Evolutionary conservation across 306 rosid species (phyloP), one percentile per base, ranked within the genome.

Genomic region (Prunus dulcis): DNA sequence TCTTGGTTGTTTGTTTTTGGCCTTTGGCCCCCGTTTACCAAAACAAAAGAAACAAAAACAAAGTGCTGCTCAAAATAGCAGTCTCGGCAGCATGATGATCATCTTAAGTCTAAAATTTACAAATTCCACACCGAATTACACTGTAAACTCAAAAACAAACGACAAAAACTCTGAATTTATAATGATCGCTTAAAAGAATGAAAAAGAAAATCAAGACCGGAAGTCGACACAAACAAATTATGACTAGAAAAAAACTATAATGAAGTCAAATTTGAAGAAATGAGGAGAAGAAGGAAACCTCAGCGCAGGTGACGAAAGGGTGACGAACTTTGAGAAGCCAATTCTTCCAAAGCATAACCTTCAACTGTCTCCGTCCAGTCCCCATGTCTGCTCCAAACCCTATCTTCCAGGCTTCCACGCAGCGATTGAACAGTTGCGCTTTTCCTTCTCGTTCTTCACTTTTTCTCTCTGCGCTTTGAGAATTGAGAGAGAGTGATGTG

Each of bases 291-390:
- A 23, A 47, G 53, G 76, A 69, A 11, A 94, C 97, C 98, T 95
- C 98, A 8, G 96, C 95, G 19, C 78, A 74, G 70, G 97, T 92
- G 69, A 78, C 76, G 79, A 82, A 90, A 69, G 98, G 98, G 51
- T 95, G 97, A 60, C 98, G 98, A 76, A 88, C 84, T 79, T 95
- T 95, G 93, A 92, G 98, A 63, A 95, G 97, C 87, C 93, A 95
- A 67, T 92, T 94, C 89, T 94, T 94, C 76, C 95, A 82, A 62
- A 94, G 97, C 96, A 94, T 94, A 13, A 87, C 86, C 88, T 91
- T 89, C 81, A 95, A 84, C 91, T 95, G 96, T 51, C 96, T 83
- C 79, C 79, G 47, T 17, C 89, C 87, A 70, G 85, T 84, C 64
- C 89, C 96, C 98, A 95, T 92, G 80, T 77, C 62, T 49, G 72